These are phyloP conservation scores for Aspergillus terreus DNA, from an alignment of 2,329 filamentous ascomycete species.

Conservation along the genomic window DNA sequence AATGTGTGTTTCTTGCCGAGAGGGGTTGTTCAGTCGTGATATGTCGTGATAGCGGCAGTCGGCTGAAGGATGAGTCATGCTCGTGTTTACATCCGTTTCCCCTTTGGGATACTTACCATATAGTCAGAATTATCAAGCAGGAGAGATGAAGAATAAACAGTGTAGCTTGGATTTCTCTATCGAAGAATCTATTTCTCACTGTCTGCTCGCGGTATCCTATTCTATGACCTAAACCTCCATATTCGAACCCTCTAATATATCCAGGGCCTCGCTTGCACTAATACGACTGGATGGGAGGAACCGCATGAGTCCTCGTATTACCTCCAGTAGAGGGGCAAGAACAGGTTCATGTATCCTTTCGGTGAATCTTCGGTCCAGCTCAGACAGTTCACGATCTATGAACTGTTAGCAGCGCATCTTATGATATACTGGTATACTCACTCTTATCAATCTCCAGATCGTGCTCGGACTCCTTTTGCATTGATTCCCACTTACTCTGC, in stretches of 20 bases:
- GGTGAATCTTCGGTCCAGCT: too few relatives aligned
- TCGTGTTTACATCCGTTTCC: neutral
- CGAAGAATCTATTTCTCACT: too few relatives aligned
- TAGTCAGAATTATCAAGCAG: too few relatives aligned
- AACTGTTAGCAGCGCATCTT: slow-evolving; percentile 9
- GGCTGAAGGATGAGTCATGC: neutral
- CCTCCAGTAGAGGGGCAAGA: too few relatives aligned
- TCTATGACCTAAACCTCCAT: too few relatives aligned
- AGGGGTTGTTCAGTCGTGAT: too few relatives aligned
- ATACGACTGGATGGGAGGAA: slow-evolving; percentile 20
- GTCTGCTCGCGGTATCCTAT: too few relatives aligned
- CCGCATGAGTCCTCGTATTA: slow-evolving; percentile 16
- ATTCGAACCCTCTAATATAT: slow-evolving; percentile 1
- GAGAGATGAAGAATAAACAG: too few relatives aligned
- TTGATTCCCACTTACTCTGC: slow-evolving; percentile 16
- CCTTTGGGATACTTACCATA: neutral
- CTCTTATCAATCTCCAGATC: slow-evolving; percentile 9
- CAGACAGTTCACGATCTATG: slow-evolving; percentile 14
- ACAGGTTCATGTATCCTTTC: too few relatives aligned
- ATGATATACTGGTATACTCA: slow-evolving; percentile 11
- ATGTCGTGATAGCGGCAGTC: neutral
- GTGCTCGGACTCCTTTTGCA: slow-evolving; percentile 1
- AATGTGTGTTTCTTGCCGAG: too few relatives aligned
- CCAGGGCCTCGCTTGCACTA: slow-evolving; percentile 16
- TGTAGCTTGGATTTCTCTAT: too few relatives aligned